Evolutionary conservation across 768 basidiomycete species (phyloP).

Genomic region (Pulveroboletus sp.): DNA sequence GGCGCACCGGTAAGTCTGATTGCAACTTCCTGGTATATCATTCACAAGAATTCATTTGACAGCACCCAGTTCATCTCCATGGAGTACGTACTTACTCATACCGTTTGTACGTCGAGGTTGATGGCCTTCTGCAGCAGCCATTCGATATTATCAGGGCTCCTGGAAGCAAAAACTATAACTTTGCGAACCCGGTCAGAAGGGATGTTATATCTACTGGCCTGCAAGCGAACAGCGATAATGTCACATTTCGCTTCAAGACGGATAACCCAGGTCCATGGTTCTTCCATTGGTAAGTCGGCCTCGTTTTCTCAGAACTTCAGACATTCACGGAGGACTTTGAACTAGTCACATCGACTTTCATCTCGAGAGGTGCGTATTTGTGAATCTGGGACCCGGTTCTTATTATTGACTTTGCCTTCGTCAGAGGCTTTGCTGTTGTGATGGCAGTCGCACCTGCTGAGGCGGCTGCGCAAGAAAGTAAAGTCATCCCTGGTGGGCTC

Average conservation of each 20-base stretch:
- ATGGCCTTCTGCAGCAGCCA: constrained; percentile 27
- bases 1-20: constrained; percentile 11
- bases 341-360: constrained; percentile 23
- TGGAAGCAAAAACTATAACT: constrained; percentile 38
- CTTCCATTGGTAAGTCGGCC: constrained; percentile 18
- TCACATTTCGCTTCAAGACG: constrained; percentile 56
- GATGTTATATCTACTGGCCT: constrained; percentile 39
- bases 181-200: constrained; percentile 46
- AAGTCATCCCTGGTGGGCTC: constrained; percentile 10
- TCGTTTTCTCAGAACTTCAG: too few relatives aligned
- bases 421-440: constrained; percentile 19
- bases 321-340: background rate
- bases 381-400: background rate
- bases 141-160: constrained; percentile 40
- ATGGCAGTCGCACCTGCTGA: constrained; percentile 13
- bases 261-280: constrained; percentile 46
- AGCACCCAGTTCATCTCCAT: constrained; percentile 42
- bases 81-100: constrained; percentile 14
- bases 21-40: background rate
- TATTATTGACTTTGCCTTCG: background rate
- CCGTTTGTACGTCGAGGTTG: background rate
- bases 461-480: constrained; percentile 1
- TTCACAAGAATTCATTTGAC: background rate
- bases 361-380: constrained; percentile 12
- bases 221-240: constrained; percentile 30